phyloP scores from a whole-genome alignment of 2,329 filamentous ascomycete species.

The Pleoardoris graminearum region DNA sequence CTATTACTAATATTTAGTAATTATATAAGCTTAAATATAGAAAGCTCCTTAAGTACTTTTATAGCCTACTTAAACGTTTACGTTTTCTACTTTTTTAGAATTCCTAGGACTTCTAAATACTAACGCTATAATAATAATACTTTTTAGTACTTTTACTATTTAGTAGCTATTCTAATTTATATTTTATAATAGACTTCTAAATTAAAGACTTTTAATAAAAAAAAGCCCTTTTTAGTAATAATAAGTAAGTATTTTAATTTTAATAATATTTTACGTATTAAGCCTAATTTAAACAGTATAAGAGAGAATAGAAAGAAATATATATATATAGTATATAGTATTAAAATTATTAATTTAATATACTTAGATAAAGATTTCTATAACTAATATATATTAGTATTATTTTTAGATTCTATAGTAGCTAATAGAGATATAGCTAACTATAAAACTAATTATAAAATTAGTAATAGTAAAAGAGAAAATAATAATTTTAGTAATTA shows the following conservation, averaged over 20 bases:
- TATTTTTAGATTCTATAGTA: not conserved
- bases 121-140: conserved; percentile 9
- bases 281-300: conserved; percentile 10
- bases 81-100: conserved; percentile 7
- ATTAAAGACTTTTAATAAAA: not conserved
- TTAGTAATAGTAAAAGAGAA: conserved; percentile 7
- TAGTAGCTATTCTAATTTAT: conserved; percentile 12
- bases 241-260: conserved; percentile 1
- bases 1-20: conserved; percentile 7
- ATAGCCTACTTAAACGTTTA: conserved; percentile 18
- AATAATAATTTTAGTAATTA: conserved; percentile 4
- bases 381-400: not conserved
- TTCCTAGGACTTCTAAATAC: conserved; percentile 4
- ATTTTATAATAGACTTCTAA: conserved; percentile 11
- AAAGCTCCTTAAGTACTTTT: not conserved
- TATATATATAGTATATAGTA: not conserved
- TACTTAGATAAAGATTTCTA: conserved; percentile 15
- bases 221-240: not conserved
- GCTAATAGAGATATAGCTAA: conserved; percentile 11
- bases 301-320: not conserved
- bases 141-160: conserved; percentile 8
- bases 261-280: conserved; percentile 3
- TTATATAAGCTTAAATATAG: conserved; percentile 8
- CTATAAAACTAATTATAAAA: conserved; percentile 10
- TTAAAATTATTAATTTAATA: conserved; percentile 13